Evolutionary conservation across 2,329 filamentous ascomycete species (phyloP), one percentile per base, ranked within the genome.

Genomic region (Aspergillus neotritici): DNA sequence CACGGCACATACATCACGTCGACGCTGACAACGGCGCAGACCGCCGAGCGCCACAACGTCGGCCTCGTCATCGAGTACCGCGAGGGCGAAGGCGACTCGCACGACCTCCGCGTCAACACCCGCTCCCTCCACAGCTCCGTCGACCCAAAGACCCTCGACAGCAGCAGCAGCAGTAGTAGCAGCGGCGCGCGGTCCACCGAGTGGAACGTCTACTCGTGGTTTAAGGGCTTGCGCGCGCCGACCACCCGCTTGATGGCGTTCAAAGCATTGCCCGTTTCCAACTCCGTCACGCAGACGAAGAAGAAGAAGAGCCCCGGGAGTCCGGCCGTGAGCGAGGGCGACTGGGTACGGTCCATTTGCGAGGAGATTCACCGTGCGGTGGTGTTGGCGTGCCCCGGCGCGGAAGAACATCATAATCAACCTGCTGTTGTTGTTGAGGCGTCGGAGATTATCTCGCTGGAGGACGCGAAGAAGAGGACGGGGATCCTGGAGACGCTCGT

Each of bases 1-100:
- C 79, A 83, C 47, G 93, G 93, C 14, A 84, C 87, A 0, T 98
- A 97, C 59, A 86, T 98, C 58, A 95, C 89, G 0, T 91, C 85
- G 3, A 93, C 88, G 0, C 76, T 96, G 4, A 88, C 88, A 1
- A 72, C 83, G 1, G 75, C 82, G 0, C 87, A 95, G 58, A 79
- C 80, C 51, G 85, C 96, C 52, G 84, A 87, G 62, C 69, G 74
- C 40, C 83, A 79, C 61, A 97, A 97, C 54, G 80, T 94, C 1
- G 93, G 93, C 0, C 79, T 97, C 41, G 78, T 94, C 2, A 70
- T 98, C 7, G 78, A 79, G 10, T 97, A 94, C 62, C 77, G 80
- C 49, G 80, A 86, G 0, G 80, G 82, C 1, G 80, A 86, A 0
- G 80, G 82, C 1, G 81, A 82, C 35, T 77, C 78, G 38, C 85